Percentiles rank a stretch among this genome's conserved stretches.
Conservation (phyloP, 2,329 filamentous ascomycete species). For the Ceratocystis albifundus region DNA sequence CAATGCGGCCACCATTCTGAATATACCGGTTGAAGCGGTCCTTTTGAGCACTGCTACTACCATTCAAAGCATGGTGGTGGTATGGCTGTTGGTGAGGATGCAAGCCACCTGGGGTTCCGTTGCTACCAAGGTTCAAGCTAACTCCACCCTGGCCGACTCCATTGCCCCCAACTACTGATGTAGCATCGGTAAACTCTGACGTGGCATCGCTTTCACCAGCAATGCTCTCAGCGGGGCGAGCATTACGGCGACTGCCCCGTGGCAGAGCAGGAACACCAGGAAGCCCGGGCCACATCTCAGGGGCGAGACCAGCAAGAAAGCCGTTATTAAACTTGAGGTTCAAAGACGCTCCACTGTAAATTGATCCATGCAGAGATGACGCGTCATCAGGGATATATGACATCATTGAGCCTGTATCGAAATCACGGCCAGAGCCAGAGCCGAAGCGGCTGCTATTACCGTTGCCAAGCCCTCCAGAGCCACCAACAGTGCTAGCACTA, state of each 20-base stretch:
- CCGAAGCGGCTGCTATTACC: slow-evolving; percentile 28
- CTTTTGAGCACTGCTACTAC: slow-evolving; percentile 28
- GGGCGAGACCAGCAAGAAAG: slow-evolving; percentile 75
- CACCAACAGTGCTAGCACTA: slow-evolving; percentile 4
- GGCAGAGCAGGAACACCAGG: slow-evolving; percentile 49
- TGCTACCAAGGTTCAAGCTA: slow-evolving; percentile 19
- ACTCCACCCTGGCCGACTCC: slow-evolving; percentile 58
- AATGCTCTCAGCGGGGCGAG: slow-evolving; percentile 61
- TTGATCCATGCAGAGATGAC: slow-evolving; percentile 86
- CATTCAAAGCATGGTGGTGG: slow-evolving; percentile 7
- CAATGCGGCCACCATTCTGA: slow-evolving; percentile 63
- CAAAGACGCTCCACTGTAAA: slow-evolving; percentile 73
- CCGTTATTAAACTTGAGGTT: slow-evolving; percentile 78
- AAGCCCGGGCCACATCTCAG: slow-evolving; percentile 78
- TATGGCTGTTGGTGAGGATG: slow-evolving; percentile 8
- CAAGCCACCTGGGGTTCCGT: not conserved
- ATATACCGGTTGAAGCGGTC: slow-evolving; percentile 92
- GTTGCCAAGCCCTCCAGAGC: slow-evolving; percentile 20
- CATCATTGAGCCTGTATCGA: slow-evolving; percentile 76
- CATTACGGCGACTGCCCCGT: slow-evolving; percentile 55
- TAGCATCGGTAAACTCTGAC: slow-evolving; percentile 78
- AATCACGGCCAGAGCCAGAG: slow-evolving; percentile 38
- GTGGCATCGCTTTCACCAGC: slow-evolving; percentile 88
- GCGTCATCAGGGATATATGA: slow-evolving; percentile 96
- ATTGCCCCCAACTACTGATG: slow-evolving; percentile 64